Percentiles rank a stretch among this genome's conserved stretches.
Conservation (phyloP, 1,284 basidiomycete species). For the Wolfiporia cocos region DNA sequence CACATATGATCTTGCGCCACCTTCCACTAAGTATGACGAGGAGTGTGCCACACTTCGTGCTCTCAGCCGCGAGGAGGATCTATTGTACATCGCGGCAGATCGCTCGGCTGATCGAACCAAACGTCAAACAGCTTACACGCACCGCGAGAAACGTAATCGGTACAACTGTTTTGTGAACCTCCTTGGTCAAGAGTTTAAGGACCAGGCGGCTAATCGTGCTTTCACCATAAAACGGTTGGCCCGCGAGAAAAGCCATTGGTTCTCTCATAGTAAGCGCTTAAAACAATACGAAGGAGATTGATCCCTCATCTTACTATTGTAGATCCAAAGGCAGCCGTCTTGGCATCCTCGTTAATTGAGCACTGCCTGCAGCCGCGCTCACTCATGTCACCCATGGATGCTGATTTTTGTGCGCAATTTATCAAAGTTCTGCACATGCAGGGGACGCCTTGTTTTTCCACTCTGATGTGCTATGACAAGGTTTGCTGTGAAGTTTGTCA, state of each 20-base stretch:
- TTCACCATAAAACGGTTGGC: conserved; percentile 74
- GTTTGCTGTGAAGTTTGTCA: conserved; percentile 19
- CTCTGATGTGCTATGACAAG: conserved; percentile 82
- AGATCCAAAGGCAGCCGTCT: conserved; percentile 43
- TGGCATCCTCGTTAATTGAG: conserved; percentile 71
- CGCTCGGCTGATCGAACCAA: conserved; percentile 57
- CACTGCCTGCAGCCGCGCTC: conserved; percentile 92
- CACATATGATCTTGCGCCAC: conserved; percentile 80
- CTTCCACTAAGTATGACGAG: conserved; percentile 63
- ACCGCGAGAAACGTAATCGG: conserved; percentile 56
- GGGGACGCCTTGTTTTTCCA: conserved; percentile 85
- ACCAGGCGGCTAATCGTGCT: conserved; percentile 65
- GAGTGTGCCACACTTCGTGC: conserved; percentile 52
- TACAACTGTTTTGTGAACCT: conserved; percentile 49
- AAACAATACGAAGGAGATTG: background rate
- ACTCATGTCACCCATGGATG: conserved; percentile 92
- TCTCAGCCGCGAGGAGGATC: conserved; percentile 58
- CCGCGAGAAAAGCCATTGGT: conserved; percentile 87
- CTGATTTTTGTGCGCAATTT: conserved; percentile 90
- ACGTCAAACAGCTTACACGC: conserved; percentile 45
- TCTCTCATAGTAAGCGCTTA: conserved; percentile 55
- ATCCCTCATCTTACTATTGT: background rate
- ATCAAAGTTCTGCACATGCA: conserved; percentile 83
- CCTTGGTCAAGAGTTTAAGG: conserved; percentile 66
- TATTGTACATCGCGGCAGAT: conserved; percentile 51